phyloP scores from a whole-genome alignment of 495 filamentous ascomycete genomes.

The Neurospora discreta region DNA sequence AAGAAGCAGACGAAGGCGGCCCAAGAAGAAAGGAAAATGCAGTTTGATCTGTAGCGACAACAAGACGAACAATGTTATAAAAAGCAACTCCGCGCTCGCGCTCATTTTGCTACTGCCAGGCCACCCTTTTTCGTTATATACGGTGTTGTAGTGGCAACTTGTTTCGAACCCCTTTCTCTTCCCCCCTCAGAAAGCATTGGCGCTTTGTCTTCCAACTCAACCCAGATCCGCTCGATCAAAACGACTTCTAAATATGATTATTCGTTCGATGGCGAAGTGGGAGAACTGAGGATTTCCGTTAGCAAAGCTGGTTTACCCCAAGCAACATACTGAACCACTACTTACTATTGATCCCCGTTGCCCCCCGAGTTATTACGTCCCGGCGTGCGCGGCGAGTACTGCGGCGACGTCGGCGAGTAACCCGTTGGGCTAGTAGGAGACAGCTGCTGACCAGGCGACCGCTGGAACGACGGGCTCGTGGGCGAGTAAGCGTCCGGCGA shows the following conservation, averaged over 20 bases:
- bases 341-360: constrained; percentile 27
- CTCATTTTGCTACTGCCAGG: neutral
- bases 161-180: neutral
- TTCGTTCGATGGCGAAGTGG: constrained; percentile 24
- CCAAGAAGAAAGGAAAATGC: neutral
- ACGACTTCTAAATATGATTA: constrained; percentile 2
- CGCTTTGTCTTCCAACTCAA: neutral
- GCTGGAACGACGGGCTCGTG: constrained; percentile 59
- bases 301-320: neutral
- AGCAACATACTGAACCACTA: neutral
- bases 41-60: neutral
- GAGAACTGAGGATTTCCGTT: constrained; percentile 11
- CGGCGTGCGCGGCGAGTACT: constrained; percentile 33
- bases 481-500: constrained; percentile 65
- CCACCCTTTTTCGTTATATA: neutral
- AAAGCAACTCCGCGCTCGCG: neutral
- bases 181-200: neutral
- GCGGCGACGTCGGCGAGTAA: constrained; percentile 41
- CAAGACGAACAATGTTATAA: neutral
- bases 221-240: neutral
- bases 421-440: constrained; percentile 41
- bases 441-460: constrained; percentile 41
- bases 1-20: neutral
- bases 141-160: neutral
- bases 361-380: constrained; percentile 21